Conservation (phyloP, 257 asterid species). For the Leonotis leonurus region DNA sequence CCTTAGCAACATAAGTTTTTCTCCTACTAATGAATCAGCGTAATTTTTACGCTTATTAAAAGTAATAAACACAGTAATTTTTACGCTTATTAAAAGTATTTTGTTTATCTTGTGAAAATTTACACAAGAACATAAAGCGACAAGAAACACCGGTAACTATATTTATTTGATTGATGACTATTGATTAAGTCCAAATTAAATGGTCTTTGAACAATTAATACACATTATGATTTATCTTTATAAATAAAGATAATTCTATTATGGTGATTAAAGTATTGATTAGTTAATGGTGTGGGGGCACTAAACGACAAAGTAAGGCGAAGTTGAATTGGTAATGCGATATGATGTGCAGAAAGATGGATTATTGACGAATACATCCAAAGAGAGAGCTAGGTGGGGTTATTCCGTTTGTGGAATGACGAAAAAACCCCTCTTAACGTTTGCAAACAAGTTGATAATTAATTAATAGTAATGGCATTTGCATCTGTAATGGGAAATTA, state of each 20-base stretch:
- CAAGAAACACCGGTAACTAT: neutral
- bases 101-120: too few relatives aligned
- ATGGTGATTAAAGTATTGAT: neutral
- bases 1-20: too few relatives aligned
- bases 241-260: too few relatives aligned
- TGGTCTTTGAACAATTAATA: too few relatives aligned
- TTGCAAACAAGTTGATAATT: constrained; percentile 21
- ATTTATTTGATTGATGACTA: neutral
- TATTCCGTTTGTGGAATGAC: constrained; percentile 13
- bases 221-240: too few relatives aligned
- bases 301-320: neutral
- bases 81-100: too few relatives aligned
- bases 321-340: neutral
- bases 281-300: neutral
- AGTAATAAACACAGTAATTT: too few relatives aligned
- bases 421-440: neutral
- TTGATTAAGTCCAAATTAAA: neutral
- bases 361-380: neutral
- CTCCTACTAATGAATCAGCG: too few relatives aligned
- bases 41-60: too few relatives aligned
- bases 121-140: neutral
- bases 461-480: constrained; percentile 28
- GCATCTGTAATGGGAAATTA: constrained; percentile 16
- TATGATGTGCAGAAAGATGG: neutral
- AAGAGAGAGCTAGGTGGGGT: constrained; percentile 12